Percentiles rank a stretch among this genome's conserved stretches.
Evolutionary conservation across 2,329 filamentous ascomycete species (phyloP).

Genomic region (Aspergillus quadrilineatus): DNA sequence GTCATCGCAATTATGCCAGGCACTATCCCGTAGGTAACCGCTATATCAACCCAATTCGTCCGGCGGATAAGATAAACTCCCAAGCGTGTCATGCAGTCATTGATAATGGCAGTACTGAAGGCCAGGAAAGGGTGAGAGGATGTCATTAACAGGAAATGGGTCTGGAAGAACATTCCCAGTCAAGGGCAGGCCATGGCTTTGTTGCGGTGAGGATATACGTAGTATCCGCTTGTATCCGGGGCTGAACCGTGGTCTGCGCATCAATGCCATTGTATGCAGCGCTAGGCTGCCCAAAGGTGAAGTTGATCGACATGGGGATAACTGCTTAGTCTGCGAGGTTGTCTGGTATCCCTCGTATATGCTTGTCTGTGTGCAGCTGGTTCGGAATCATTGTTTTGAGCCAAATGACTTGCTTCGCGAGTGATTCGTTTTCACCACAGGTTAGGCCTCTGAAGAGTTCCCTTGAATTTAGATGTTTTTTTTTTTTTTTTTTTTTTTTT

Average conservation of each 20-base stretch:
- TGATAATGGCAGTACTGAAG: not conserved
- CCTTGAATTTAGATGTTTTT: no score
- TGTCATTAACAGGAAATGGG: not conserved
- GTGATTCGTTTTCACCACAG: no score
- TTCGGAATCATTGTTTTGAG: not conserved
- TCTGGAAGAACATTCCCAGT: not conserved
- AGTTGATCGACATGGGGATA: not conserved
- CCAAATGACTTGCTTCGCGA: no score
- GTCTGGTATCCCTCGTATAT: not conserved
- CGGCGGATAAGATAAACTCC: not conserved
- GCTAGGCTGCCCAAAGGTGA: not conserved
- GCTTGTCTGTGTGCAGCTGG: not conserved
- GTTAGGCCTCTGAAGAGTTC: not conserved
- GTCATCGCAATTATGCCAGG: no score
- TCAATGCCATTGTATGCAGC: not conserved
- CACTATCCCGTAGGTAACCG: not conserved
- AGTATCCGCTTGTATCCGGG: not conserved
- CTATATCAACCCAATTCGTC: not conserved
- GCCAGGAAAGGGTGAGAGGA: not conserved
- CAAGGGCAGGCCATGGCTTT: not conserved
- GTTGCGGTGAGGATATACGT: not conserved
- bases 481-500: no score
- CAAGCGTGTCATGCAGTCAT: not conserved
- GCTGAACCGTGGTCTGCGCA: not conserved
- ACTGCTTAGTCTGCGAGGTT: not conserved